A percentile compares a stretch with the other conserved stretches of the same genome.
These are phyloP conservation scores for Phyllosticta citriasiana DNA, from an alignment of 2,329 filamentous ascomycete species.

Conservation along the genomic window DNA sequence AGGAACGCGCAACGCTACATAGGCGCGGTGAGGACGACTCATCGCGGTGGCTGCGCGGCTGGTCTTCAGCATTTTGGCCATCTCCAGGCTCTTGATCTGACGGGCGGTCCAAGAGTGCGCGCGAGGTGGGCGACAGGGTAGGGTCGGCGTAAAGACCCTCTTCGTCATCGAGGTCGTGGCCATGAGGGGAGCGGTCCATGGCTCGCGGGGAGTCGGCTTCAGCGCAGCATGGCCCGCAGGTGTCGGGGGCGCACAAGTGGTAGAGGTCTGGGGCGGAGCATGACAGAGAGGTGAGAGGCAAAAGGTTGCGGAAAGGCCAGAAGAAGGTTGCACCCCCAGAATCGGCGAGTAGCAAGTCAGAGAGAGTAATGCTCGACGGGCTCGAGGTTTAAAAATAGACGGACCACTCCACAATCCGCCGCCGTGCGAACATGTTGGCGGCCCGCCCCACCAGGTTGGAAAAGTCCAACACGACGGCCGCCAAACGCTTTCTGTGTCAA, in stretches of 20 bases:
- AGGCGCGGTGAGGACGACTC: slow-evolving; percentile 6
- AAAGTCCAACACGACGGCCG: not conserved
- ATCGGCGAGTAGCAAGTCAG: not conserved
- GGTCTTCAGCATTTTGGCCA: not conserved
- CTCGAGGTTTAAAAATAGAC: not conserved
- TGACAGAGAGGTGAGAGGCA: slow-evolving; percentile 1
- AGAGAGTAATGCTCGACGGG: not conserved
- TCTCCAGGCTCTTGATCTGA: not conserved
- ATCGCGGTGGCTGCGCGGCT: not conserved
- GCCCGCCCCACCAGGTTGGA: not conserved
- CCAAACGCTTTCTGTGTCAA: not conserved
- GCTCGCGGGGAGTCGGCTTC: not conserved
- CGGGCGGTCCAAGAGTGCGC: not conserved
- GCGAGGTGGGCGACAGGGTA: slow-evolving; percentile 9
- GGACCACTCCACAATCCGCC: not conserved
- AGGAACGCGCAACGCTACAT: slow-evolving; percentile 7
- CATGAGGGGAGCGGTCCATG: slow-evolving; percentile 7
- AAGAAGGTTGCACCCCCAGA: not conserved
- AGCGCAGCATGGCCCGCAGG: slow-evolving; percentile 1
- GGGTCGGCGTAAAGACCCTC: slow-evolving; percentile 12
- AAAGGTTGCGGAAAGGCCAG: not conserved
- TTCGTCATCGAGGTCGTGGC: slow-evolving; percentile 8
- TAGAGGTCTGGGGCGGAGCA: not conserved
- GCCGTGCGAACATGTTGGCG: not conserved
- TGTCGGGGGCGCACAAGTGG: not conserved